Evolutionary conservation across 2,329 filamentous ascomycete species (phyloP).

Genomic region (Aureobasidium uvarum): DNA sequence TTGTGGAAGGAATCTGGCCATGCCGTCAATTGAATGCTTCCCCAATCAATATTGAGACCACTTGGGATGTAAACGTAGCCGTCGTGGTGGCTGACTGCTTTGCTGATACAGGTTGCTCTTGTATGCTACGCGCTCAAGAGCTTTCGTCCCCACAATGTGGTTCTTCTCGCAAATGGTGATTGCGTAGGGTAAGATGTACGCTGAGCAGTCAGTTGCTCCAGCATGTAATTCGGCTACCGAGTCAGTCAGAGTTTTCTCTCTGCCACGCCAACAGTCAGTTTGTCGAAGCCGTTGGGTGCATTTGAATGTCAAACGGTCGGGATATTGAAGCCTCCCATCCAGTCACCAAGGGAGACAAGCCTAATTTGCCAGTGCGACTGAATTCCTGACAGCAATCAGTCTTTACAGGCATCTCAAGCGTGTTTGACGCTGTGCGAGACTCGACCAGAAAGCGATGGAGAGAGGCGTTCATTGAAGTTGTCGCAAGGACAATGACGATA

Average conservation of each 20-base stretch:
- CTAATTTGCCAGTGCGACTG: too few species aligned
- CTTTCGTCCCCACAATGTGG: neutral
- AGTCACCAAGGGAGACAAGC: neutral
- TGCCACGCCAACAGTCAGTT: conserved; percentile 4
- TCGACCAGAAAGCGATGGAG: neutral
- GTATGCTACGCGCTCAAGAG: neutral
- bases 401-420: neutral
- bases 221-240: neutral
- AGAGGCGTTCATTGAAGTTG: neutral
- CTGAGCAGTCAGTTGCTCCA: neutral
- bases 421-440: too few species aligned
- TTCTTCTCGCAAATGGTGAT: neutral
- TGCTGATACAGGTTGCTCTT: neutral
- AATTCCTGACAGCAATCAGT: neutral
- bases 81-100: neutral
- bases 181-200: too few species aligned
- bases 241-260: neutral
- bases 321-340: conserved; percentile 9
- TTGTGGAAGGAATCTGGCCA: neutral
- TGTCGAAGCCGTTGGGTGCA: conserved; percentile 6
- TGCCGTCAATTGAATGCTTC: neutral
- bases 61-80: too few species aligned
- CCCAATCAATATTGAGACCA: neutral
- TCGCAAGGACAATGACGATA: neutral
- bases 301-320: conserved; percentile 15